Conservation (phyloP, 2,329 filamentous ascomycete genomes). For the Orbilia ellipsospora region DNA sequence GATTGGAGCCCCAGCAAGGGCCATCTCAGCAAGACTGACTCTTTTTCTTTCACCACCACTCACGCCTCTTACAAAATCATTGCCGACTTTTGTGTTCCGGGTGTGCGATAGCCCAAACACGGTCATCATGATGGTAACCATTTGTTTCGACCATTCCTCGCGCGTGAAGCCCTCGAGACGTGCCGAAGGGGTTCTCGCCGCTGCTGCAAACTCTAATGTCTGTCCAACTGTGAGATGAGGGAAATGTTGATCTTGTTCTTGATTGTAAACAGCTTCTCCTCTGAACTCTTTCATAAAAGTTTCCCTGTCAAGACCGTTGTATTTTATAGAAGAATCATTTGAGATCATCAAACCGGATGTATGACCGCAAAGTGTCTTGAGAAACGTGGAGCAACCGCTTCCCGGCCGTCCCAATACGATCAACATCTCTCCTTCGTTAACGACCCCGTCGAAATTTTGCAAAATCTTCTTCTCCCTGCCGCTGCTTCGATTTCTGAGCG, state of each 20-base stretch:
- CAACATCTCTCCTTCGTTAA: constrained; percentile 84
- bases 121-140: constrained; percentile 68
- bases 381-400: constrained; percentile 80
- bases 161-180: constrained; percentile 35
- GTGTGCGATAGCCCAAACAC: constrained; percentile 79
- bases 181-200: constrained; percentile 33
- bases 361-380: constrained; percentile 71
- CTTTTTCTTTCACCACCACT: constrained; percentile 76
- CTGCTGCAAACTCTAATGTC: constrained; percentile 65
- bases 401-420: constrained; percentile 83
- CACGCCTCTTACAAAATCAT: constrained; percentile 74
- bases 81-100: constrained; percentile 73
- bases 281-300: constrained; percentile 62
- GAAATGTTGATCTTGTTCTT: constrained; percentile 67
- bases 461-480: constrained; percentile 35
- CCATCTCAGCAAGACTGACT: constrained; percentile 74
- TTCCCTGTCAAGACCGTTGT: constrained; percentile 36
- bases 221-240: constrained; percentile 67
- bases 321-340: constrained; percentile 19
- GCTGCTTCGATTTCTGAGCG: neutral
- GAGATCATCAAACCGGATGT: constrained; percentile 28
- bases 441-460: constrained; percentile 72
- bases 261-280: constrained; percentile 67
- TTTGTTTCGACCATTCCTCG: constrained; percentile 28
- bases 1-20: constrained; percentile 70